phyloP scores from a whole-genome alignment of 2,329 filamentous ascomycete genomes.

The Arthrobotrys entomopaga region DNA sequence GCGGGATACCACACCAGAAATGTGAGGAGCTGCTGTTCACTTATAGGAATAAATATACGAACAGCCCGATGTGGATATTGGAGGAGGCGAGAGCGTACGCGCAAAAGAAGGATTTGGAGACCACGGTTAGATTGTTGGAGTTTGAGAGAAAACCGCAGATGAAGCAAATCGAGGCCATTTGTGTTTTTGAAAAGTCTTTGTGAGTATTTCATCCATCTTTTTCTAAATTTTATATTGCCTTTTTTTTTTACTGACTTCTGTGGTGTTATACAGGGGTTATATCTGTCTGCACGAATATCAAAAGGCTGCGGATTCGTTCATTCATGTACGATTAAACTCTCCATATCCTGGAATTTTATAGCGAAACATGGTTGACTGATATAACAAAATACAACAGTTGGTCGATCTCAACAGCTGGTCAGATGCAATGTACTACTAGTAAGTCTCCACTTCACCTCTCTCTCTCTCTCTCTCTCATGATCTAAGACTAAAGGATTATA shows the following conservation, averaged over 20 bases:
- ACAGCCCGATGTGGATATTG: slow-evolving; percentile 84
- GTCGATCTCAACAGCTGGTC: slow-evolving; percentile 90
- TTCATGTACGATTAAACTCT: slow-evolving; percentile 64
- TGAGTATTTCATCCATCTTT: slow-evolving; percentile 38
- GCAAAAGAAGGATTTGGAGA: slow-evolving; percentile 72
- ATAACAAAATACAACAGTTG: slow-evolving; percentile 64
- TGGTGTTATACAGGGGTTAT: slow-evolving; percentile 64
- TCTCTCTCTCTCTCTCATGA: background rate
- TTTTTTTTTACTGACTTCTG: slow-evolving; percentile 17
- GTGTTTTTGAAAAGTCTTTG: slow-evolving; percentile 84
- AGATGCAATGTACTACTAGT: slow-evolving; percentile 85
- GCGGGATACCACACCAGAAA: slow-evolving; percentile 76
- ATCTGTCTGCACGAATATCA: slow-evolving; percentile 83
- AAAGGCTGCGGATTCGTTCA: slow-evolving; percentile 77
- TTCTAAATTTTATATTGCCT: background rate
- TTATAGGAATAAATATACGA: slow-evolving; percentile 82
- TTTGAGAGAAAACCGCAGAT: slow-evolving; percentile 74
- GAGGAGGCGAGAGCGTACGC: slow-evolving; percentile 84
- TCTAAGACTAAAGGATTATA: too few species aligned
- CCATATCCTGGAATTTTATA: slow-evolving; percentile 6
- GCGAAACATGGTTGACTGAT: background rate
- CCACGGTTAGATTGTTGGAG: slow-evolving; percentile 74
- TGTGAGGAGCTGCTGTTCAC: slow-evolving; percentile 74
- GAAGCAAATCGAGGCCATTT: slow-evolving; percentile 86
- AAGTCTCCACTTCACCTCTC: slow-evolving; percentile 17